Conservation (phyloP, 192 early-diverging fungal species). For the Chytriomyces sp. region DNA sequence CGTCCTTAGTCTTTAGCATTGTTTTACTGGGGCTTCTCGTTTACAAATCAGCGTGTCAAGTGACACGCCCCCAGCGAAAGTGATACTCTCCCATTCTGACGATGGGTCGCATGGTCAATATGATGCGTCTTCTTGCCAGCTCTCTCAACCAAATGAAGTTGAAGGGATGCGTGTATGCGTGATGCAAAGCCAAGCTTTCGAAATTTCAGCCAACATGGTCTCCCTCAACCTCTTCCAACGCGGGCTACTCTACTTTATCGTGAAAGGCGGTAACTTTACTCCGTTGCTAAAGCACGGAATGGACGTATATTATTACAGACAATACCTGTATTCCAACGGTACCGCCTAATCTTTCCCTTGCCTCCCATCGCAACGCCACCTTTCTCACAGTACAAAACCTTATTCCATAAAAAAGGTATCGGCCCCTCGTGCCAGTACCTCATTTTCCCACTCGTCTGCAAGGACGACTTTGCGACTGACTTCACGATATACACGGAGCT, state of each 20-base stretch:
- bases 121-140: no score
- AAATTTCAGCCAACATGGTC: slow-evolving; percentile 40
- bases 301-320: slow-evolving; percentile 45
- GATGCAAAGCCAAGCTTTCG: not conserved
- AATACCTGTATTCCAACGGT: slow-evolving; percentile 5
- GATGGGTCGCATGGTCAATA: no score
- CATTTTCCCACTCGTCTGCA: slow-evolving; percentile 48
- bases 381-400: no score
- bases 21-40: no score
- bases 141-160: no score
- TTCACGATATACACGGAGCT: slow-evolving; percentile 48
- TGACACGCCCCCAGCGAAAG: no score
- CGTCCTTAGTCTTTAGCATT: no score
- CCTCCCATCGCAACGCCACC: no score
- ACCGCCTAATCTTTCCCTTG: not conserved
- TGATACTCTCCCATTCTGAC: no score
- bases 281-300: slow-evolving; percentile 55
- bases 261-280: slow-evolving; percentile 41
- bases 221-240: slow-evolving; percentile 52
- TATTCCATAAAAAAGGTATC: not conserved
- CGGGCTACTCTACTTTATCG: slow-evolving; percentile 50
- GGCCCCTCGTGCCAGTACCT: slow-evolving; percentile 32
- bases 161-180: no score
- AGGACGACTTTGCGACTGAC: slow-evolving; percentile 47
- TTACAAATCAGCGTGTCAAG: no score